Conservation (phyloP, 2,329 filamentous ascomycete species). For the Trichothecium sympodiale region DNA sequence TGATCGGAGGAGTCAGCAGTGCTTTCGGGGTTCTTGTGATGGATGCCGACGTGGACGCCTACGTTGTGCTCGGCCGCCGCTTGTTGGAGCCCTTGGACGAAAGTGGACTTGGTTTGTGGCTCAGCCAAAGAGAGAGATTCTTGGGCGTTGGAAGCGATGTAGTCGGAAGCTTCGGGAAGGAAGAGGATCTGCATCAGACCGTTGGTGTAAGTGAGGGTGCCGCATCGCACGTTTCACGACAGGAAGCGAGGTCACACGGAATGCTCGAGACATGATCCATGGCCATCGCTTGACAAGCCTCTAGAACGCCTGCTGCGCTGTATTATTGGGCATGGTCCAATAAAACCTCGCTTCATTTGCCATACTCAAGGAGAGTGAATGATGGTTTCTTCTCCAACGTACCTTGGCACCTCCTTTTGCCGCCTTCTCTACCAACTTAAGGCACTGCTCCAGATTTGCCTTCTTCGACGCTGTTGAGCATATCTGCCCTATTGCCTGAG, state of each 20-base stretch:
- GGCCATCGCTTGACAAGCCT: too few relatives aligned
- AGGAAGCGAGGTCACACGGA: background rate
- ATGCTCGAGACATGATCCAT: background rate
- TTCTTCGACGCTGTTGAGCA: slow-evolving; percentile 71
- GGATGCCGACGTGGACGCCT: slow-evolving; percentile 77
- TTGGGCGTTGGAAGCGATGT: slow-evolving; percentile 59
- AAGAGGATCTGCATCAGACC: slow-evolving; percentile 54
- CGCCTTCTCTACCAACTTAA: slow-evolving; percentile 59
- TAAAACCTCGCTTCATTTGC: too few relatives aligned
- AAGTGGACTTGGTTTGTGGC: slow-evolving; percentile 54
- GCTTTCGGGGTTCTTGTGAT: slow-evolving; percentile 36
- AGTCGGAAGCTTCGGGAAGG: slow-evolving; percentile 85
- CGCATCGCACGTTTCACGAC: slow-evolving; percentile 1
- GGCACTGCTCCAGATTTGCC: slow-evolving; percentile 72
- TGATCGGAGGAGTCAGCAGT: background rate
- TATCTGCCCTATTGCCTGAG: slow-evolving; percentile 77
- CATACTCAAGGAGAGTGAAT: too few relatives aligned
- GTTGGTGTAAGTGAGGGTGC: slow-evolving; percentile 9
- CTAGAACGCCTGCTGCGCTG: too few relatives aligned
- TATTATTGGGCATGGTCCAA: too few relatives aligned
- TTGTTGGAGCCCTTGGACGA: slow-evolving; percentile 63
- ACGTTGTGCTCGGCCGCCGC: slow-evolving; percentile 54
- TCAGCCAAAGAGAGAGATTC: slow-evolving; percentile 63
- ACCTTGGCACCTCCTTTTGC: slow-evolving; percentile 70
- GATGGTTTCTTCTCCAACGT: slow-evolving; percentile 6